phyloP scores from a whole-genome alignment of 2,329 filamentous ascomycete species.

The Chrysosphaeria jannelii region DNA sequence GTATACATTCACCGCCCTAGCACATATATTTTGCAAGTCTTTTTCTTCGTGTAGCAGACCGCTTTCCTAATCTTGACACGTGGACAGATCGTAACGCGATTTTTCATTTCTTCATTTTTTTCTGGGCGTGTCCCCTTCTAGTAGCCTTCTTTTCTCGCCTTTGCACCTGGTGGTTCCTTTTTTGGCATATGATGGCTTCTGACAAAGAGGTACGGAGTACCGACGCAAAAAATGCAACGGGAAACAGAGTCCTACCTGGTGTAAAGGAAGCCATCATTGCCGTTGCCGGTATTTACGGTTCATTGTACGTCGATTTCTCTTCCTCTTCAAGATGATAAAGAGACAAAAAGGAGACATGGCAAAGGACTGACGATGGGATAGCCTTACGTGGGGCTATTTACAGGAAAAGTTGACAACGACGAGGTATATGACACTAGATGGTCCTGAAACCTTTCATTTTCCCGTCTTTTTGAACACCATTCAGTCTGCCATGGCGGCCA shows the following conservation, averaged over 20 bases:
- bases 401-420: slow-evolving; percentile 96
- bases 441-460: slow-evolving; percentile 55
- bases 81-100: slow-evolving; percentile 31
- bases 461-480: slow-evolving; percentile 90
- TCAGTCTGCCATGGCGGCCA: slow-evolving; percentile 66
- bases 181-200: slow-evolving; percentile 4
- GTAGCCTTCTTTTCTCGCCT: slow-evolving; percentile 35
- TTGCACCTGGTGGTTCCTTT: slow-evolving; percentile 13
- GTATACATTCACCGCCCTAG: no score
- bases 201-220: slow-evolving; percentile 3
- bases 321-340: not conserved
- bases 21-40: not conserved
- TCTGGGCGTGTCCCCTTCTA: no score
- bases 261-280: slow-evolving; percentile 53
- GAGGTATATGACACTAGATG: slow-evolving; percentile 35
- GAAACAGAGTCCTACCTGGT: slow-evolving; percentile 13
- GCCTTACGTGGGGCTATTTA: slow-evolving; percentile 82
- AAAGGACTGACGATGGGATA: slow-evolving; percentile 8
- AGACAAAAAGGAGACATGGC: not conserved
- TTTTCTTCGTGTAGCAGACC: not conserved
- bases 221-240: not conserved
- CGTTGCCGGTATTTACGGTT: slow-evolving; percentile 85
- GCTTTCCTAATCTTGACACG: slow-evolving; percentile 28
- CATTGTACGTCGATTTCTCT: slow-evolving; percentile 35
- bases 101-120: no score